Percentiles rank a stretch among this genome's conserved stretches.
phyloP scores from a whole-genome alignment of 805 yeast genomes.

The Spathaspora boniae region DNA sequence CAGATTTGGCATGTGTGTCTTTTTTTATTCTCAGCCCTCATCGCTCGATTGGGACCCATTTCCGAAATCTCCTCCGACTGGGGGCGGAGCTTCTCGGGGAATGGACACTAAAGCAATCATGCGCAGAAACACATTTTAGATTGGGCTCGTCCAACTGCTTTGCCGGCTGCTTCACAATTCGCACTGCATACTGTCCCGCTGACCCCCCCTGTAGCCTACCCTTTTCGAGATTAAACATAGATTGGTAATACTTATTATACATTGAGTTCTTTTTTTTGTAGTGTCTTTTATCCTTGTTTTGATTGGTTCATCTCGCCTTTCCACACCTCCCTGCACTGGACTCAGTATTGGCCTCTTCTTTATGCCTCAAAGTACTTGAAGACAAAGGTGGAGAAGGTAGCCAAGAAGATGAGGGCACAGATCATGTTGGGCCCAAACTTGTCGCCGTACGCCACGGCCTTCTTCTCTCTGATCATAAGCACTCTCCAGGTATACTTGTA shows the following conservation, averaged over 20 bases:
- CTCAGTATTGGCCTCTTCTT: background rate
- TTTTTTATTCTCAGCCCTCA: background rate
- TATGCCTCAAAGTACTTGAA: slow-evolving; percentile 43
- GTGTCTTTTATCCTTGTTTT: background rate
- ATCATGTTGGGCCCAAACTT: slow-evolving; percentile 81
- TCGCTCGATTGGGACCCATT: background rate
- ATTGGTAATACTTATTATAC: too few relatives aligned
- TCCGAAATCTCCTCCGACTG: too few relatives aligned
- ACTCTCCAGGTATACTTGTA: slow-evolving; percentile 79
- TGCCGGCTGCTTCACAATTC: too few relatives aligned
- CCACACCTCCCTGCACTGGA: background rate
- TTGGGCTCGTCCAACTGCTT: too few relatives aligned
- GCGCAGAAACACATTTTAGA: too few relatives aligned
- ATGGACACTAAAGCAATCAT: background rate
- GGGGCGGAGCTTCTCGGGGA: background rate
- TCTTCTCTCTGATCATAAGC: slow-evolving; percentile 73
- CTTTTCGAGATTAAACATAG: too few relatives aligned
- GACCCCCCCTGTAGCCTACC: too few relatives aligned
- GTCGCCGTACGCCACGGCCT: slow-evolving; percentile 83
- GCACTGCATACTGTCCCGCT: too few relatives aligned
- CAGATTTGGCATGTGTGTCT: too few relatives aligned
- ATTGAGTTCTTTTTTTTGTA: too few relatives aligned
- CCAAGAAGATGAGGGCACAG: slow-evolving; percentile 68
- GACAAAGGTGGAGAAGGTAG: slow-evolving; percentile 60
- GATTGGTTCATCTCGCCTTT: background rate